Base-by-base conservation (phyloP, 495 filamentous ascomycete genomes). In the Aeminium ludgeri region DNA sequence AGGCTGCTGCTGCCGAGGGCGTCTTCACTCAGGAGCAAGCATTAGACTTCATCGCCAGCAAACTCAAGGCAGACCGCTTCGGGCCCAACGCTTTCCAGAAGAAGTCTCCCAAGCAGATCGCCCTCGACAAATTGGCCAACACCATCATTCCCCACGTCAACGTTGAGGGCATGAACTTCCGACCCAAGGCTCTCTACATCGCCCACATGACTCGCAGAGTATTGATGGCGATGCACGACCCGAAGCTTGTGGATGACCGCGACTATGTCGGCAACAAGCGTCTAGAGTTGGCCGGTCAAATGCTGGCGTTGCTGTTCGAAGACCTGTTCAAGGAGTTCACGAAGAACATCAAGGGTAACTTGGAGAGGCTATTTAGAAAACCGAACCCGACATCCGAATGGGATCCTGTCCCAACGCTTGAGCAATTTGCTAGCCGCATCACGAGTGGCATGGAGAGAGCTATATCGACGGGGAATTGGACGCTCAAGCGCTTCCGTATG, bases 181-280 rank as follows among this genome's bases (percentile, higher is more conserved):
- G 86, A 39, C 86, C 89, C 4, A 99, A 99, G 52, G 85, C 86
- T 7, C 67, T 95, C 25, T 99, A 95, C 52, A 72, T 99, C 36
- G 89, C 86, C 33, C 82, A 89, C 63, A 99, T 96, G 89, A 78
- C 83, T 19, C 80, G 86, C 18, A 73, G 87, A 59, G 85, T 96
- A 0, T 54, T 99, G 30, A 92, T 94, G 83, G 87, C 84, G 10
- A 78, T 80, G 56, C 80, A 86, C 34, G 84, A 96, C 50, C 73
- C 80, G 4, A 78, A 73, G 15, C 66, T 96, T 45, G 81, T 96
- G 2, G 89, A 99, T 46, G 89, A 99, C 57, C 70, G 89, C 51
- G 89, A 99, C 58, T 96, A 96, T 55, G 86, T 96, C 13, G 89
- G 89, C 46, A 99, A 99, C 58, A 99, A 99, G 59, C 68, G 89